These are phyloP conservation scores for Tetragonia tetragonoides DNA, from an alignment of 148 eudicot genomes.

Conservation along the genomic window DNA sequence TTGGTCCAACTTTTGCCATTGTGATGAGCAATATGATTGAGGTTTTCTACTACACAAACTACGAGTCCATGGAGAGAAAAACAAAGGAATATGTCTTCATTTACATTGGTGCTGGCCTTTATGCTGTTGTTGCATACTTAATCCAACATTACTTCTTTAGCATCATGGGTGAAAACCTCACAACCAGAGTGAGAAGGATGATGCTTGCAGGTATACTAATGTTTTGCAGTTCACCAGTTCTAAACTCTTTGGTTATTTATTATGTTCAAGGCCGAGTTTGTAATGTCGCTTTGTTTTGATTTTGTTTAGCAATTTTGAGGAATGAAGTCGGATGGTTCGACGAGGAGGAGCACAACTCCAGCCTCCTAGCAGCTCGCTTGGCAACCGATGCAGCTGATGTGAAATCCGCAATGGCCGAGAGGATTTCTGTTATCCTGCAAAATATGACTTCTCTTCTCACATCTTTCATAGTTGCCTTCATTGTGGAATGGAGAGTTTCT, in stretches of 20 bases:
- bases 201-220: slow-evolving; percentile 91
- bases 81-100: slow-evolving; percentile 95
- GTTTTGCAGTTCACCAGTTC: no score
- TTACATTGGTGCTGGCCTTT: slow-evolving; percentile 93
- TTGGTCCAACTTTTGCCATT: slow-evolving; percentile 94
- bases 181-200: slow-evolving; percentile 96
- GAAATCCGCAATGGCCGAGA: slow-evolving; percentile 95
- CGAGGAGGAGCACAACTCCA: slow-evolving; percentile 98
- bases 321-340: slow-evolving; percentile 99
- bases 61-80: slow-evolving; percentile 88
- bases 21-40: slow-evolving; percentile 99
- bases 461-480: slow-evolving; percentile 95
- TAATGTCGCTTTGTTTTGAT: not conserved
- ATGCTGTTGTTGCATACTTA: slow-evolving; percentile 91
- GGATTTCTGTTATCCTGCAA: slow-evolving; percentile 95
- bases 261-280: not conserved
- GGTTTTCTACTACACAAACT: slow-evolving; percentile 82
- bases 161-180: slow-evolving; percentile 98
- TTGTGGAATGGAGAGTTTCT: slow-evolving; percentile 98
- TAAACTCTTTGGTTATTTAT: no score
- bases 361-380: slow-evolving; percentile 89
- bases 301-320: slow-evolving; percentile 73
- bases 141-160: slow-evolving; percentile 99
- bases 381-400: slow-evolving; percentile 97
- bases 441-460: slow-evolving; percentile 98